phyloP scores from a whole-genome alignment of 2,329 filamentous ascomycete species.

The Dactylellina cionopaga region DNA sequence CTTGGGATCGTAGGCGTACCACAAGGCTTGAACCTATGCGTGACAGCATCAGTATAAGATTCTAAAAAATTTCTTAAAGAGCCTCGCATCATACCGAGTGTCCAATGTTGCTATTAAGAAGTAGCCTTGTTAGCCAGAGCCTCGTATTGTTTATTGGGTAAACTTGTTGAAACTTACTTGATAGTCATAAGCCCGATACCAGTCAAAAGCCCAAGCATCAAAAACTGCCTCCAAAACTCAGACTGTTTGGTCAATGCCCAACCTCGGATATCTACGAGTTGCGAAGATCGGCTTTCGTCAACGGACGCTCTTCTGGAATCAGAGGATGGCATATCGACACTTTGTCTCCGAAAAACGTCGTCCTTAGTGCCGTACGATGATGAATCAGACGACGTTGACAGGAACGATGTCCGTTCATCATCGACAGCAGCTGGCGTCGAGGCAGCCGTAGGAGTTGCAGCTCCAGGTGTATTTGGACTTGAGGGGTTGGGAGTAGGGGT shows the following conservation, averaged over 20 bases:
- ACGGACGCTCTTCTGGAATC: conserved; percentile 41
- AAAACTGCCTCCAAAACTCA: conserved; percentile 92
- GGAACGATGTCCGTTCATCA: conserved; percentile 82
- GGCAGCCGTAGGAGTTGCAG: conserved; percentile 30
- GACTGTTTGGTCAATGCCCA: conserved; percentile 74
- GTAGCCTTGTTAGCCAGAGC: neutral
- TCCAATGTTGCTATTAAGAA: conserved; percentile 81
- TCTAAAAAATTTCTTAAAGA: neutral
- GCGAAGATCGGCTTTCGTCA: conserved; percentile 35
- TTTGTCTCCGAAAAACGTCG: conserved; percentile 59
- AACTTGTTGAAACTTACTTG: conserved; percentile 73
- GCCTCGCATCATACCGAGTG: conserved; percentile 54
- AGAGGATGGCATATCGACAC: conserved; percentile 66
- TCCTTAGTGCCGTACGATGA: conserved; percentile 60
- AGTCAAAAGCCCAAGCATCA: conserved; percentile 86
- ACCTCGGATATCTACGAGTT: conserved; percentile 83
- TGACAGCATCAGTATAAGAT: neutral
- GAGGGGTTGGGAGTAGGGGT: conserved; percentile 49
- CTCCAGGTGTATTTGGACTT: conserved; percentile 38
- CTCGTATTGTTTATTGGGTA: neutral
- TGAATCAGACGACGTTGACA: conserved; percentile 69
- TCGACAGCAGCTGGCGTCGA: conserved; percentile 27
- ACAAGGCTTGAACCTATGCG: conserved; percentile 75
- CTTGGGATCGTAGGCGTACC: conserved; percentile 82
- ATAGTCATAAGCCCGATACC: conserved; percentile 98